phyloP scores from a whole-genome alignment of 106 monocot species.

The Agapanthus africanus region DNA sequence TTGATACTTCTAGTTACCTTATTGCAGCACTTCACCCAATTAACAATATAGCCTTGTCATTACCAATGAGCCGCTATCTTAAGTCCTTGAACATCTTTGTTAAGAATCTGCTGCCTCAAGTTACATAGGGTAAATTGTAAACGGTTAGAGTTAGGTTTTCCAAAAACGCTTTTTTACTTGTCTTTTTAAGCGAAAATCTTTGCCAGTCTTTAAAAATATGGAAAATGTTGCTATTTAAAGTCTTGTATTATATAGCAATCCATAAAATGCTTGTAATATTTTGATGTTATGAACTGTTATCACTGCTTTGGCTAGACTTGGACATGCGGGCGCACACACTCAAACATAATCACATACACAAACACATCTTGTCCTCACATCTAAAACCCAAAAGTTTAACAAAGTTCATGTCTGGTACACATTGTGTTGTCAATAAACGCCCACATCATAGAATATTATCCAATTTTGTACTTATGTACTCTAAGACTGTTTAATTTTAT shows the following conservation, averaged over 20 bases:
- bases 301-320: too few species aligned
- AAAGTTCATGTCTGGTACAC: constrained; percentile 41
- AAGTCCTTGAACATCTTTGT: not conserved
- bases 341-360: not conserved
- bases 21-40: too few species aligned
- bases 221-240: too few species aligned
- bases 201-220: too few species aligned
- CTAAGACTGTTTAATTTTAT: not conserved
- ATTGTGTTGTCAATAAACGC: not conserved
- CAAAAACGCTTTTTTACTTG: too few species aligned
- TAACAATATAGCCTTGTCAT: too few species aligned
- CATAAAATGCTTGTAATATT: not conserved
- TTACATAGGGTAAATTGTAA: not conserved
- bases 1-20: too few species aligned
- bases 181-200: too few species aligned
- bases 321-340: not conserved
- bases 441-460: not conserved
- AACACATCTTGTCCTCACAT: too few species aligned
- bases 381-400: too few species aligned
- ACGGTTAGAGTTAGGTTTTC: too few species aligned
- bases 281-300: not conserved
- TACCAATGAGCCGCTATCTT: too few species aligned
- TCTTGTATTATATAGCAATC: not conserved
- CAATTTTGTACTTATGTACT: not conserved
- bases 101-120: not conserved